Percentiles rank a stretch among this genome's conserved stretches.
Evolutionary conservation across 306 rosid genomes (phyloP).

Genomic region (Cucumis cinereus): DNA sequence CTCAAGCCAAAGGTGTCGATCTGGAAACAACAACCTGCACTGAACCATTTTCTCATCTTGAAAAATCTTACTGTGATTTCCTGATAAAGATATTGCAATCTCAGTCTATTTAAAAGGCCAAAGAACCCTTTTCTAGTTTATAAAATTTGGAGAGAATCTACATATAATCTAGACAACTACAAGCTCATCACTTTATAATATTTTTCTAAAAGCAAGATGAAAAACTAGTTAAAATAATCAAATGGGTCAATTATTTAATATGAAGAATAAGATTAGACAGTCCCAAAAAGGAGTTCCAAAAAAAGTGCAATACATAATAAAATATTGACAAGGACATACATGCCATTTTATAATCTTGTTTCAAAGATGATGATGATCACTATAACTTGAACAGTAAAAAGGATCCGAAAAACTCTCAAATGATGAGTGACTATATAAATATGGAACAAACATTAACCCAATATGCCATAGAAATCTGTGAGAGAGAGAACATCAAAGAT

Average conservation of each 20-base stretch:
- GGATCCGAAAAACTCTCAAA: conserved; percentile 3
- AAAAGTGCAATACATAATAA: conserved; percentile 3
- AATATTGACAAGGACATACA: neutral
- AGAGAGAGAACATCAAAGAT: neutral
- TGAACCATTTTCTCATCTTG: neutral
- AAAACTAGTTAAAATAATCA: neutral
- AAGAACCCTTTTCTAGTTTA: neutral
- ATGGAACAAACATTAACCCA: conserved; percentile 31
- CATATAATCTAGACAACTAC: neutral
- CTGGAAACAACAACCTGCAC: neutral
- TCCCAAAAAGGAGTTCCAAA: neutral
- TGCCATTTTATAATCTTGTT: neutral
- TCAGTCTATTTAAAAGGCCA: neutral
- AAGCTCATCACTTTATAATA: neutral
- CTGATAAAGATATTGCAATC: neutral
- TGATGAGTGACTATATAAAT: conserved; percentile 23
- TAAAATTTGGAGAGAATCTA: neutral
- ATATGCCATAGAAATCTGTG: conserved; percentile 30
- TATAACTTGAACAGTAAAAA: conserved; percentile 14
- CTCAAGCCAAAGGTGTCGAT: neutral
- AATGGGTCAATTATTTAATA: neutral
- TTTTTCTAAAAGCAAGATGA: neutral
- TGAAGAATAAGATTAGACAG: neutral
- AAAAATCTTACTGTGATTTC: neutral
- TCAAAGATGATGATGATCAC: conserved; percentile 2